phyloP scores from a whole-genome alignment of 225 moss, liverwort and hornwort genomes.

The Polytrichum formosum region DNA sequence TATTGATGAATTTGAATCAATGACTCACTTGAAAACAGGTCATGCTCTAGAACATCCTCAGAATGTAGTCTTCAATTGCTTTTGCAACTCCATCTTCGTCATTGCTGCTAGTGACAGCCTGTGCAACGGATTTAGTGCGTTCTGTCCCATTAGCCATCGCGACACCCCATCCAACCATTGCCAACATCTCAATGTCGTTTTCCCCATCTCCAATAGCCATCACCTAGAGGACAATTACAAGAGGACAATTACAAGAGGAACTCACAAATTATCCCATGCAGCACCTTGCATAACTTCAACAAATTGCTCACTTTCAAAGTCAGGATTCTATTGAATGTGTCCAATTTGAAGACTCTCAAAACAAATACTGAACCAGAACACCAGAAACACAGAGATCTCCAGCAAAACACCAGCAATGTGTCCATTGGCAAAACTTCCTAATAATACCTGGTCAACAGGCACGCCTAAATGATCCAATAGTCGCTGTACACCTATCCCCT shows the following conservation, averaged over 20 bases:
- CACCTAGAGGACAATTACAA: conserved; percentile 18
- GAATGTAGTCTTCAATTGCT: conserved; percentile 74
- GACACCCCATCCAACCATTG: conserved; percentile 88
- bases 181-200: conserved; percentile 92
- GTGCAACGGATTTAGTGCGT: conserved; percentile 57
- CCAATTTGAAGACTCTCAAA: not conserved
- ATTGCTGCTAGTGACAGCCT: conserved; percentile 76
- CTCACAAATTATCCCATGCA: not conserved
- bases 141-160: conserved; percentile 80
- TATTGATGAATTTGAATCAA: too few species aligned
- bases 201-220: conserved; percentile 99
- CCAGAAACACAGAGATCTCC: not conserved
- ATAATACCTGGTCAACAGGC: conserved; percentile 50
- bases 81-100: conserved; percentile 86
- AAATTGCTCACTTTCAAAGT: too few species aligned
- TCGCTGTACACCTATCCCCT: conserved; percentile 70
- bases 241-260: not conserved
- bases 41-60: conserved; percentile 4
- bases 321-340: too few species aligned
- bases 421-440: not conserved
- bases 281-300: too few species aligned
- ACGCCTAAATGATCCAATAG: conserved; percentile 74
- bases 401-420: not conserved
- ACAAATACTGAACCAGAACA: not conserved
- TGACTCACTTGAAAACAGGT: too few species aligned